A percentile compares a stretch with the other conserved stretches of the same genome.
Evolutionary conservation across 345 rosid genomes (phyloP).

Genomic region (Hypericum perforatum): DNA sequence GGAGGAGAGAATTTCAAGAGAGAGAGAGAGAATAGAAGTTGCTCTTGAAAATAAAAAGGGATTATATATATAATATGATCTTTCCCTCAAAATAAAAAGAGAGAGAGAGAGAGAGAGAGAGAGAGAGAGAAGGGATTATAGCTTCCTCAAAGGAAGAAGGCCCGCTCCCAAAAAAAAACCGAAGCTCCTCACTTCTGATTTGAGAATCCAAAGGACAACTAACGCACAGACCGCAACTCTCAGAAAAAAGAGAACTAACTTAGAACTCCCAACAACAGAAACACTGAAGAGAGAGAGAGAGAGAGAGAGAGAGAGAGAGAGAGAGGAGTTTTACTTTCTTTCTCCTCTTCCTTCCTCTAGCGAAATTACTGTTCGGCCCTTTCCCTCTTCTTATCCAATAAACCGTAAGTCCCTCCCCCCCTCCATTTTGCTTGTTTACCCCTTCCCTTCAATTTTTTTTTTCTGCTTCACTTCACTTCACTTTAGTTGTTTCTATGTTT

Average conservation of each 20-base stretch:
- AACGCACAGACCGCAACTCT: slow-evolving; percentile 1
- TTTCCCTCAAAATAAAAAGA: slow-evolving; percentile 9
- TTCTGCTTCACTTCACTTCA: background rate
- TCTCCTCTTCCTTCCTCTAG: too few species aligned
- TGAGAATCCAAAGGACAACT: slow-evolving; percentile 47
- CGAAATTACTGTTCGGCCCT: too few species aligned
- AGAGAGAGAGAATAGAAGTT: too few species aligned
- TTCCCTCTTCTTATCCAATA: slow-evolving; percentile 38
- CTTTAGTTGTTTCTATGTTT: too few species aligned
- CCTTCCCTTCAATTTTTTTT: background rate
- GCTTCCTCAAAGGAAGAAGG: slow-evolving; percentile 20
- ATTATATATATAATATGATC: slow-evolving; percentile 4
- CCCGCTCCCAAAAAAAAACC: slow-evolving; percentile 32
- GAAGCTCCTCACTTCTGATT: slow-evolving; percentile 36
- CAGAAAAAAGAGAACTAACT: background rate
- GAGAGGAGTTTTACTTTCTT: background rate
- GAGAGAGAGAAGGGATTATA: slow-evolving; percentile 18
- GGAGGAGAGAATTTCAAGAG: too few species aligned
- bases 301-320: background rate
- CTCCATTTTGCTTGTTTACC: slow-evolving; percentile 4
- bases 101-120: slow-evolving; percentile 5
- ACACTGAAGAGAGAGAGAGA: slow-evolving; percentile 1
- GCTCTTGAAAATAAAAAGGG: background rate
- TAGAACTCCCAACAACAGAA: background rate
- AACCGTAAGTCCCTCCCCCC: slow-evolving; percentile 35